These are phyloP conservation scores for Linum lewisii DNA, from an alignment of 345 rosid species.

Conservation along the genomic window DNA sequence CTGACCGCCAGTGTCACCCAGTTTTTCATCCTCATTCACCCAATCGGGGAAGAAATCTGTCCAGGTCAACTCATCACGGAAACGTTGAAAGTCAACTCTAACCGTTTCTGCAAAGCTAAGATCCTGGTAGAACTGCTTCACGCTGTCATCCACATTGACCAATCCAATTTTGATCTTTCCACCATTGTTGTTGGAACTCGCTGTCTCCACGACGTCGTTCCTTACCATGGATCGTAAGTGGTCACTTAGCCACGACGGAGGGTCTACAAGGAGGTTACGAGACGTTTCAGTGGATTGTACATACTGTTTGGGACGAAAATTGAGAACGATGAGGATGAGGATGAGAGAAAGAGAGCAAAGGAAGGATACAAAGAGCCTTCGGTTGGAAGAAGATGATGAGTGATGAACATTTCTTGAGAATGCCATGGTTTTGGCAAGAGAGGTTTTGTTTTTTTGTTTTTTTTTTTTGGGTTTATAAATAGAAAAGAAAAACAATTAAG, in stretches of 20 bases:
- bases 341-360: slow-evolving; percentile 37
- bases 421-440: not conserved
- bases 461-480: not conserved
- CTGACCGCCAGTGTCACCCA: slow-evolving; percentile 6
- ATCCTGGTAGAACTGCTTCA: slow-evolving; percentile 8
- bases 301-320: slow-evolving; percentile 18
- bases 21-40: slow-evolving; percentile 48
- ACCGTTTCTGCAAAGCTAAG: slow-evolving; percentile 16
- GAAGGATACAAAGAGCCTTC: slow-evolving; percentile 26
- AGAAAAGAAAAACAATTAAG: not conserved
- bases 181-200: too few species aligned
- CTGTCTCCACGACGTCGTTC: slow-evolving; percentile 9
- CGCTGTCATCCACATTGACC: slow-evolving; percentile 29
- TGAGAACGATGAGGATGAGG: slow-evolving; percentile 21
- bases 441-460: not conserved
- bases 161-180: slow-evolving; percentile 44
- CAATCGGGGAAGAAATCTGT: slow-evolving; percentile 55
- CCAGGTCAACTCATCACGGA: slow-evolving; percentile 36
- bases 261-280: not conserved
- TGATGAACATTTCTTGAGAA: not conserved
- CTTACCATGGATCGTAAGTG: slow-evolving; percentile 13
- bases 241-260: not conserved
- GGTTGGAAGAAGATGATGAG: not conserved
- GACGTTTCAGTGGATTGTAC: not conserved
- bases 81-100: slow-evolving; percentile 29